Percentiles rank a stretch among this genome's conserved stretches.
Evolutionary conservation across 192 early-diverging fungal species (phyloP).

Genomic region (Umbelopsis vinacea): DNA sequence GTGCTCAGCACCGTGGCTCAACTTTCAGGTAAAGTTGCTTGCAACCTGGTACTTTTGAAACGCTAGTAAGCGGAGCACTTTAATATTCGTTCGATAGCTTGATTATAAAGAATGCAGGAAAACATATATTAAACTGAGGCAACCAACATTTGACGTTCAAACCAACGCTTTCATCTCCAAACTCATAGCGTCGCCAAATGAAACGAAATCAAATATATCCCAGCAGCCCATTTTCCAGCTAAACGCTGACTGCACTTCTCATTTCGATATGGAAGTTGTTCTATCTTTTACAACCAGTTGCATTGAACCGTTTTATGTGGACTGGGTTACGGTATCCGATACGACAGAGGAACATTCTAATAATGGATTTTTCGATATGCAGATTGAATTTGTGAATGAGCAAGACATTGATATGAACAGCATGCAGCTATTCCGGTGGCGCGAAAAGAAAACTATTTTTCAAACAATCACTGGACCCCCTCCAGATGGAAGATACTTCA

Average conservation of each 20-base stretch:
- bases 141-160: neutral
- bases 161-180: neutral
- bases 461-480: neutral
- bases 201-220: neutral
- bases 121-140: neutral
- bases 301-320: neutral
- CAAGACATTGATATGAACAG: neutral
- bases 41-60: too few species aligned
- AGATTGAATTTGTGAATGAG: neutral
- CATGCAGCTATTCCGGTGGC: neutral
- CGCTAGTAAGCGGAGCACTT: too few species aligned
- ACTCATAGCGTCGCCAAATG: neutral
- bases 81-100: neutral
- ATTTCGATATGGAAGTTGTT: constrained; percentile 11
- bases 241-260: neutral
- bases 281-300: neutral
- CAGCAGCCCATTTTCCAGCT: neutral
- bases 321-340: neutral
- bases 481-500: constrained; percentile 1
- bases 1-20: neutral
- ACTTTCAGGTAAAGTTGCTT: constrained; percentile 6
- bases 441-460: neutral
- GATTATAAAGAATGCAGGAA: constrained; percentile 10
- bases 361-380: neutral
- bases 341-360: neutral